These are phyloP conservation scores for Inonotus hispidus DNA, from an alignment of 1,284 basidiomycete genomes.

Conservation along the genomic window DNA sequence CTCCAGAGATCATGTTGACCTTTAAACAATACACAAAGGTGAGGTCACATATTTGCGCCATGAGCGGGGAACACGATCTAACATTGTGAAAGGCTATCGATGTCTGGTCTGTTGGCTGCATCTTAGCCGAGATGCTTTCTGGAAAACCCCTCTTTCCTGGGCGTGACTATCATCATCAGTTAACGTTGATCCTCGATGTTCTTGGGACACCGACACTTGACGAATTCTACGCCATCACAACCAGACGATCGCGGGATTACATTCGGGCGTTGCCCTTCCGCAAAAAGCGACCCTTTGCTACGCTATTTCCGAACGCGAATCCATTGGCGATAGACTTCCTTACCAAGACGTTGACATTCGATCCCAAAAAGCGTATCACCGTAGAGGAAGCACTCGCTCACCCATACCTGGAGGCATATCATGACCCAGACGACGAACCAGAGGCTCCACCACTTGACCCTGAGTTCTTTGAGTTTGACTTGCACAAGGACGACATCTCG, in stretches of 20 bases:
- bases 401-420: constrained; percentile 89
- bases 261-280: constrained; percentile 86
- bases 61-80: constrained; percentile 14
- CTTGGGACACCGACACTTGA: constrained; percentile 90
- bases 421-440: constrained; percentile 92
- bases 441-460: constrained; percentile 85
- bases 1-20: constrained; percentile 94
- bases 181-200: constrained; percentile 86
- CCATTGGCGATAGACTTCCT: constrained; percentile 88
- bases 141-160: constrained; percentile 95
- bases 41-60: constrained; percentile 24
- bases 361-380: constrained; percentile 89
- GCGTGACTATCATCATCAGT: constrained; percentile 93
- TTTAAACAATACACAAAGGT: constrained; percentile 96
- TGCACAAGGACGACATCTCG: constrained; percentile 91
- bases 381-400: constrained; percentile 90
- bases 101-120: constrained; percentile 95
- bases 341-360: constrained; percentile 87
- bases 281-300: constrained; percentile 73
- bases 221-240: constrained; percentile 88
- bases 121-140: constrained; percentile 94
- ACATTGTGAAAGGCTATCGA: constrained; percentile 64
- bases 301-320: constrained; percentile 83
- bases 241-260: constrained; percentile 82
- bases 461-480: constrained; percentile 91